Evolutionary conservation across 495 filamentous ascomycete genomes (phyloP), one percentile per base, ranked within the genome.

Genomic region (Talaromyces liani): DNA sequence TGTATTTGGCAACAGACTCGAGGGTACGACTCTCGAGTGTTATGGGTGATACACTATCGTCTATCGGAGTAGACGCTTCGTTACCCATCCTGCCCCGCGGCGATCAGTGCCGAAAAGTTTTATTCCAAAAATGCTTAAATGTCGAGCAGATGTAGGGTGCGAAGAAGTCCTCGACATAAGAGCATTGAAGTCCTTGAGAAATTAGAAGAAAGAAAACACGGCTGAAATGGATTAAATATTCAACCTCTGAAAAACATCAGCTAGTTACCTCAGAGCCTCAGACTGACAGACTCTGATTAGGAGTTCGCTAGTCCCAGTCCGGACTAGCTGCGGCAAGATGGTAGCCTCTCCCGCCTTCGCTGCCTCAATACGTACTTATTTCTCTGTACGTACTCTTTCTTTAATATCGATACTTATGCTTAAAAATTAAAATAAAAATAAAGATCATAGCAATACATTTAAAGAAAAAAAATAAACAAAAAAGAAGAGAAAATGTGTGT

Each of bases 1-100:
- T 91, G 69, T 87, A 86, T 31, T 89, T 84, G 27, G 89, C 93
- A 41, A 97, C 80, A 4, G 82, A 88, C 25, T 87, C 79, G 4
- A 97, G 69, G 27, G 81, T 88, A 59, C 92, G 85, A 18, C 83
- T 81, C 29, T 82, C 76, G 18, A 97, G 79, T 1, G 85, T 89
- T 61, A 81, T 73, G 4, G 92, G 82, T 18, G 82, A 82, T 27
- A 81, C 83, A 67, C 81, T 82, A 39, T 90, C 85, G 70, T 85
- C 82, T 68, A 93, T 74, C 51, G 82, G 72, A 54, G 73, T 73
- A 5, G 87, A 90, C 49, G 82, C 71, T 69, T 91, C 89, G 71
- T 90, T 86, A 41, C 89, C 89, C 89, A 92, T 92, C 9, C 41
- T 62, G 58, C 33, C 45, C 45, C 45, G 45, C 45, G 45, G 41